phyloP scores from a whole-genome alignment of 805 yeast species.

The Candida gorgasii region DNA sequence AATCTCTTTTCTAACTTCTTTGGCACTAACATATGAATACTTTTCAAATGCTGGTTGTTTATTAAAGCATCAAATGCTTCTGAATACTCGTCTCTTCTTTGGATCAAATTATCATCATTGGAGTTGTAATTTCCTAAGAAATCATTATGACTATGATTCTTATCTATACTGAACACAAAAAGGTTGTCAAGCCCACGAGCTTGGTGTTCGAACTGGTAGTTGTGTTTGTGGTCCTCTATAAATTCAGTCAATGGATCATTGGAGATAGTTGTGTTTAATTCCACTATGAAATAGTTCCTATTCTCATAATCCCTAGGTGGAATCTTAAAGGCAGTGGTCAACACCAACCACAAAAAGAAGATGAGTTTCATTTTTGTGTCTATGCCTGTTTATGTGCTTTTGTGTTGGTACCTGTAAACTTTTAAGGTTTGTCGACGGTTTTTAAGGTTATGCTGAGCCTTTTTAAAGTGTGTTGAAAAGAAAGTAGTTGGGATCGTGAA shows the following conservation, averaged over 20 bases:
- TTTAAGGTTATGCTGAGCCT: neutral
- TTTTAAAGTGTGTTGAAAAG: neutral
- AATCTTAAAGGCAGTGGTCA: conserved; percentile 6
- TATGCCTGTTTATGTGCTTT: neutral
- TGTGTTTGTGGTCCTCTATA: conserved; percentile 34
- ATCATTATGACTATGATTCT: conserved; percentile 33
- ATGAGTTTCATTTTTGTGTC: neutral
- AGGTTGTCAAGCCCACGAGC: conserved; percentile 61
- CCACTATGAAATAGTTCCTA: conserved; percentile 64
- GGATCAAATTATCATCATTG: conserved; percentile 24
- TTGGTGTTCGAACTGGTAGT: conserved; percentile 57
- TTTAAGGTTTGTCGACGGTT: neutral
- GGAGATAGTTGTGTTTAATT: conserved; percentile 38
- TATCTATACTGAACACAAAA: conserved; percentile 62
- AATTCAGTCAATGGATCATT: conserved; percentile 36
- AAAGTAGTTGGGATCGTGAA: neutral
- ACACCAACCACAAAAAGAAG: conserved; percentile 1
- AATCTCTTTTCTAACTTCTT: conserved; percentile 54
- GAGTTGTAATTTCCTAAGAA: conserved; percentile 38
- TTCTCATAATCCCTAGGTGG: conserved; percentile 32
- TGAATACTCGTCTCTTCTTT: conserved; percentile 29
- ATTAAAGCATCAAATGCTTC: conserved; percentile 26
- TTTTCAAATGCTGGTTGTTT: conserved; percentile 33
- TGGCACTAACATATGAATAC: conserved; percentile 58
- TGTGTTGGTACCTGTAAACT: neutral